phyloP scores from a whole-genome alignment of 176 grass and related monocot genomes.

The Poa pratensis region DNA sequence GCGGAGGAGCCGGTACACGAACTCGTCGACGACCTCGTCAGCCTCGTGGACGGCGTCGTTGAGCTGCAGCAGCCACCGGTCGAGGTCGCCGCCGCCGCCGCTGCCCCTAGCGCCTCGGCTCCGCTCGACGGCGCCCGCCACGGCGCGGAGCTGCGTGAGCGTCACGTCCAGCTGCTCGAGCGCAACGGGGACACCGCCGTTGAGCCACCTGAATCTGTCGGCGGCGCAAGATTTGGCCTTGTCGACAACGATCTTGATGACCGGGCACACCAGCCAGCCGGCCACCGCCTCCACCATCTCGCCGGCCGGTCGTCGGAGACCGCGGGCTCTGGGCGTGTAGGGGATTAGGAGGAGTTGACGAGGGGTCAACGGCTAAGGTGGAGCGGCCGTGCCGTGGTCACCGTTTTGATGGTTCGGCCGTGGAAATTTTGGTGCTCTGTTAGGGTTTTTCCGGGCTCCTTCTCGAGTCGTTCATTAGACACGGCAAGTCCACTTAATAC shows the following conservation, averaged over 20 bases:
- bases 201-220: slow-evolving; percentile 30
- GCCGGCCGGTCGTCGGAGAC: slow-evolving; percentile 11
- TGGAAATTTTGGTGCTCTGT: not conserved
- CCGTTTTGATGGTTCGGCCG: not conserved
- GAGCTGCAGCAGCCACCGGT: slow-evolving; percentile 43
- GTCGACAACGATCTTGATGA: slow-evolving; percentile 46
- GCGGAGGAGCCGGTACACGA: not conserved
- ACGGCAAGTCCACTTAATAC: too few relatives aligned
- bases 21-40: slow-evolving; percentile 53
- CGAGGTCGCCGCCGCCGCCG: not conserved
- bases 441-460: not conserved
- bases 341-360: not conserved
- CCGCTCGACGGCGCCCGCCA: slow-evolving; percentile 25
- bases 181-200: slow-evolving; percentile 26
- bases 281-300: slow-evolving; percentile 47
- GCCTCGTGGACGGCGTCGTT: slow-evolving; percentile 53
- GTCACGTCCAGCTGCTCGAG: not conserved
- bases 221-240: slow-evolving; percentile 37
- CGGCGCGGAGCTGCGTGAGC: slow-evolving; percentile 24
- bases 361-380: not conserved
- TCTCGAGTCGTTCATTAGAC: not conserved
- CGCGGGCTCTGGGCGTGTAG: not conserved
- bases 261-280: slow-evolving; percentile 48
- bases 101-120: not conserved
- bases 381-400: not conserved